Evolutionary conservation across 495 filamentous ascomycete genomes (phyloP), one percentile per base, ranked within the genome.

Genomic region (Zalerion maritima): DNA sequence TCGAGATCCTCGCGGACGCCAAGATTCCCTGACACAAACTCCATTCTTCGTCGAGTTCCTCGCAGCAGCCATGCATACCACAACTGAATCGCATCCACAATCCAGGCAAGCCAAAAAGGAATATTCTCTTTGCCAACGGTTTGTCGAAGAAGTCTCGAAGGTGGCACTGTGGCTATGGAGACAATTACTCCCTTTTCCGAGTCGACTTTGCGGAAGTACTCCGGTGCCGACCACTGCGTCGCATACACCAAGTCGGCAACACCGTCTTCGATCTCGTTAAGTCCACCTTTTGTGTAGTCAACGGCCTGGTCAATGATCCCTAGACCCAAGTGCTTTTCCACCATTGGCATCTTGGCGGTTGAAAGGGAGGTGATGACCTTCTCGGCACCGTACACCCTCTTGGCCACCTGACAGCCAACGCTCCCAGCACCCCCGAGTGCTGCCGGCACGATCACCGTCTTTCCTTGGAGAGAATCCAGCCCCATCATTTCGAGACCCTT

Each of bases 221-320:
- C 52, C 36, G 6, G 42, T 30, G 34, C 30, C 16, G 16, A 43
- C 53, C 35, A 55, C 44, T 42, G 45, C 18, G 67, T 70, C 42
- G 72, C 69, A 21, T 62, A 60, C 18, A 71, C 47, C 38, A 68
- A 58, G 40, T 75, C 68, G 7, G 71, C 57, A 5, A 43, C 58
- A 9, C 55, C 54, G 3, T 50, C 39, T 0, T 50, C 57, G 3
- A 71, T 52, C 6, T 20, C 52, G 4, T 49, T 31, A 14, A 54
- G 44, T 3, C 29, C 45, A 8, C 38, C 32, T 32, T 50, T 61
- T 29, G 39, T 58, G 34, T 72, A 73, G 35, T 71, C 66, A 29
- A 73, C 43, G 16, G 64, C 46, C 49, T 48, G 42, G 36, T 49
- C 46, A 4, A 45, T 40, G 11, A 47, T 23, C 6, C 42, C 48